Conservation (phyloP, 495 filamentous ascomycete species). For the Copromyces sp. region DNA sequence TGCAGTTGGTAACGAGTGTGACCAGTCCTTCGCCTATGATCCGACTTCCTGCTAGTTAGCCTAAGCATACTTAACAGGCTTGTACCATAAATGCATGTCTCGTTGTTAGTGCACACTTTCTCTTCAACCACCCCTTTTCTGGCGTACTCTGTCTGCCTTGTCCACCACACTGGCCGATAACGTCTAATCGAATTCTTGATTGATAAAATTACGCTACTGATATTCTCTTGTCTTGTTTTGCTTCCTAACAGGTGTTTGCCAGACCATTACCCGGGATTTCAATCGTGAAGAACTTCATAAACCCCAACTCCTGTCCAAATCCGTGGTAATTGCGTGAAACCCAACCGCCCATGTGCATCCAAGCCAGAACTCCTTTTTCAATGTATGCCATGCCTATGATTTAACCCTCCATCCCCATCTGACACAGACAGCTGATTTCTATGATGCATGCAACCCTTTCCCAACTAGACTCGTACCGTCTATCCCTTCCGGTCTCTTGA, state of each 20-base stretch:
- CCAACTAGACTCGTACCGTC: not conserved
- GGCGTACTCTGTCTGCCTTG: not conserved
- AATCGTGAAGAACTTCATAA: not conserved
- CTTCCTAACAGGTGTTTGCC: no score
- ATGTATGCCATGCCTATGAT: not conserved
- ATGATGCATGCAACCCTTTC: not conserved
- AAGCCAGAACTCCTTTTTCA: not conserved
- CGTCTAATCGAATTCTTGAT: no score
- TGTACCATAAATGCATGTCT: not conserved
- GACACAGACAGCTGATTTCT: no score
- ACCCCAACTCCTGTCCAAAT: not conserved
- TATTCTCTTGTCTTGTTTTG: no score
- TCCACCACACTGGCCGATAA: not conserved
- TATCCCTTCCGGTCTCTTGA: not conserved
- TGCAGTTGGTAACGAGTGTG: not conserved
- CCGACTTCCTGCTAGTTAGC: not conserved
- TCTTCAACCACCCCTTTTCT: not conserved
- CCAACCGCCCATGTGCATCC: not conserved
- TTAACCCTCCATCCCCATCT: no score
- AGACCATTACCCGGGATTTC: no score
- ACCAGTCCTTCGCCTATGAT: not conserved
- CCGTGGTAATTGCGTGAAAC: not conserved
- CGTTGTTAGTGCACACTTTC: not conserved
- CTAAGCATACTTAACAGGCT: not conserved
- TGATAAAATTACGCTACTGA: no score